Conservation (phyloP, 2,329 filamentous ascomycete species). For the Parastagonospora nodorum region DNA sequence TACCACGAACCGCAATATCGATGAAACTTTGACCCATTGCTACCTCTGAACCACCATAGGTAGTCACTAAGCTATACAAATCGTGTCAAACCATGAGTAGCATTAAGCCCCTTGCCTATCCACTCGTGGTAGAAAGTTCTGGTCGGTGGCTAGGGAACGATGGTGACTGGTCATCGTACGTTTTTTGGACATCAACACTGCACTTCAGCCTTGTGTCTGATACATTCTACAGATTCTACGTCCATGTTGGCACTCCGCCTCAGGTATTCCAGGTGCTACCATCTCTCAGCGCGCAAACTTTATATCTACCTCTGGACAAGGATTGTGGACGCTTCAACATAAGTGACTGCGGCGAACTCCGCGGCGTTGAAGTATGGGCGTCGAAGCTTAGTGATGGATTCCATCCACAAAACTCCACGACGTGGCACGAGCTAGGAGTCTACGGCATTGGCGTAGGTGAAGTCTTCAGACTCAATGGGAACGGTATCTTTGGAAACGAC, state of each 20-base stretch:
- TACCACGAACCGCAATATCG: no score
- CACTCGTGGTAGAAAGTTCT: constrained; percentile 12
- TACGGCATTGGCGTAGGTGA: constrained; percentile 62
- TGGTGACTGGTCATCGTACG: constrained; percentile 29
- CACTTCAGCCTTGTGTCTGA: neutral
- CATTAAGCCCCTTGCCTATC: neutral
- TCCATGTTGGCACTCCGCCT: constrained; percentile 32
- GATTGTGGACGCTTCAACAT: constrained; percentile 51
- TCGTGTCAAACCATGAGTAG: no score
- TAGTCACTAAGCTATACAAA: no score
- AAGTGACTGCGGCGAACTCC: constrained; percentile 19
- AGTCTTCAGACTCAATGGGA: constrained; percentile 60
- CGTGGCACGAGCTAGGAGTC: constrained; percentile 62
- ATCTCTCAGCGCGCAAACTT: constrained; percentile 18
- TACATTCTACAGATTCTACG: constrained; percentile 15
- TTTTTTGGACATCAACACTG: neutral
- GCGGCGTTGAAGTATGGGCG: constrained; percentile 10
- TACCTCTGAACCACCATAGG: no score
- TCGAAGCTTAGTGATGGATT: constrained; percentile 11
- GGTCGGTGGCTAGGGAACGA: constrained; percentile 21
- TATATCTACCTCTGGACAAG: constrained; percentile 46
- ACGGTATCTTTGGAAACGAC: constrained; percentile 66
- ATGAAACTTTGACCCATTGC: no score
- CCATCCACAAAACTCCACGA: constrained; percentile 10
- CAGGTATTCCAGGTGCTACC: constrained; percentile 32